Percentiles rank a stretch among this genome's conserved stretches.
These are phyloP conservation scores for Canariomyces notabilis DNA, from an alignment of 2,329 filamentous ascomycete genomes.

Conservation along the genomic window DNA sequence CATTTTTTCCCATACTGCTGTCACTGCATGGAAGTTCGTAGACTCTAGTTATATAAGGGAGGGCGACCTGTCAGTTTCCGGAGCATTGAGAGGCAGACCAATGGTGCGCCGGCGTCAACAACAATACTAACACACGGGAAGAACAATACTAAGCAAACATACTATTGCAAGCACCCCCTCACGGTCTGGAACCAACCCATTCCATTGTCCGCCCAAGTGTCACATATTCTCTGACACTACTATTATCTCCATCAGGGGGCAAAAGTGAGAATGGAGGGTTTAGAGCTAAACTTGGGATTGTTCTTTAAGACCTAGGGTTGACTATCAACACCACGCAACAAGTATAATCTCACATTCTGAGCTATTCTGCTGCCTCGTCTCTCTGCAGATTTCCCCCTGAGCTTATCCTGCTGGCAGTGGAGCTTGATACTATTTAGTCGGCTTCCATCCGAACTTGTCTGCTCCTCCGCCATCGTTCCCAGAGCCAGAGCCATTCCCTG, in stretches of 20 bases:
- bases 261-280: too few species aligned
- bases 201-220: conserved; percentile 13
- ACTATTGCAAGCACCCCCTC: conserved; percentile 11
- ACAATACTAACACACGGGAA: conserved; percentile 18
- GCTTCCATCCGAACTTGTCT: too few species aligned
- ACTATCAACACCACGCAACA: too few species aligned
- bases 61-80: conserved; percentile 11
- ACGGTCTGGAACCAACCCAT: neutral
- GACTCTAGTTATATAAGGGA: neutral
- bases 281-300: conserved; percentile 14
- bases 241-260: conserved; percentile 7
- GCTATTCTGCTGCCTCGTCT: too few species aligned
- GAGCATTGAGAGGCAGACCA: neutral
- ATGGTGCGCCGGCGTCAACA: conserved; percentile 13
- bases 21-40: neutral
- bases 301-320: conserved; percentile 8
- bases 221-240: neutral
- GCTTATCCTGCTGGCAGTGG: too few species aligned
- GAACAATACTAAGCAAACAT: conserved; percentile 18
- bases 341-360: conserved; percentile 1
- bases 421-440: too few species aligned
- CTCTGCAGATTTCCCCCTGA: too few species aligned
- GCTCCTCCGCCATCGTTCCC: too few species aligned
- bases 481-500: too few species aligned
- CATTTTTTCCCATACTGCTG: neutral